These are phyloP conservation scores for Coniophora puteana DNA, from an alignment of 1,284 basidiomycete species.

Conservation along the genomic window DNA sequence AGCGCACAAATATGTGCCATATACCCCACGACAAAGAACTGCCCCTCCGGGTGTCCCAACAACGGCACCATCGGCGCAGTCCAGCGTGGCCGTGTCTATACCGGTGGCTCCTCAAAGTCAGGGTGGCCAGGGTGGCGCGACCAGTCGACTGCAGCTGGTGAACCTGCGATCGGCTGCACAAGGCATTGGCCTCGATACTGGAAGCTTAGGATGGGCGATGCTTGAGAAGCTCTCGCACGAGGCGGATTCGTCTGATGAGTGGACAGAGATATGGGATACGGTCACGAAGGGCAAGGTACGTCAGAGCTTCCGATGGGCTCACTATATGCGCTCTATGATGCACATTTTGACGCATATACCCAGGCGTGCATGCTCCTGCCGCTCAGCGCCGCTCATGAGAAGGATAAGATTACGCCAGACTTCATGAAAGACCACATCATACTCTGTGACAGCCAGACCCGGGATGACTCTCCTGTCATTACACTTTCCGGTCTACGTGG, in stretches of 20 bases:
- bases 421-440: slow-evolving; percentile 78
- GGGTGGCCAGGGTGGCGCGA: slow-evolving; percentile 50
- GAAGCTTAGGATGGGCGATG: slow-evolving; percentile 79
- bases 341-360: neutral
- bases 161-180: slow-evolving; percentile 81
- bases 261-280: slow-evolving; percentile 72
- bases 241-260: slow-evolving; percentile 57
- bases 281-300: slow-evolving; percentile 68
- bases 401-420: slow-evolving; percentile 63
- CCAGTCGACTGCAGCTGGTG: slow-evolving; percentile 71
- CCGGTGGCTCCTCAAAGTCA: slow-evolving; percentile 38
- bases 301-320: slow-evolving; percentile 6
- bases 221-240: slow-evolving; percentile 74
- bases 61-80: slow-evolving; percentile 39
- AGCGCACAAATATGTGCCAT: slow-evolving; percentile 44
- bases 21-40: slow-evolving; percentile 52
- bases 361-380: slow-evolving; percentile 82
- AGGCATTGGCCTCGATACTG: slow-evolving; percentile 64
- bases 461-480: slow-evolving; percentile 50
- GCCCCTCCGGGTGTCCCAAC: slow-evolving; percentile 49
- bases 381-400: slow-evolving; percentile 43
- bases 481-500: slow-evolving; percentile 83
- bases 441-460: slow-evolving; percentile 49
- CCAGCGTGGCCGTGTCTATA: slow-evolving; percentile 29
- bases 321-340: slow-evolving; percentile 2